phyloP scores from a whole-genome alignment of 148 eudicot genomes.

The Limonium bicolor region DNA sequence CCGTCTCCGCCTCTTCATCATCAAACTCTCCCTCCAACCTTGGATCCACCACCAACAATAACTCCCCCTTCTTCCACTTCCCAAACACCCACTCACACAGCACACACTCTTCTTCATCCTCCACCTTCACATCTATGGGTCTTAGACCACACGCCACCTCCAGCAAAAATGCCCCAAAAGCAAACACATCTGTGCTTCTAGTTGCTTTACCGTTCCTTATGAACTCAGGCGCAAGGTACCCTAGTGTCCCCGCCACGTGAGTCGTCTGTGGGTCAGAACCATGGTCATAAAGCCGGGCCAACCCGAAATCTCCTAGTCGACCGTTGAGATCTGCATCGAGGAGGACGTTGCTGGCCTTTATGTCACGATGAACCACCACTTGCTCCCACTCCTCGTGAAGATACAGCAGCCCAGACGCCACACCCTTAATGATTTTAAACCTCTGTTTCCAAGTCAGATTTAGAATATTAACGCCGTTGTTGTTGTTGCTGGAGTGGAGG shows the following conservation, averaged over 20 bases:
- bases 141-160: constrained; percentile 31
- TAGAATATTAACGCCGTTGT: too few relatives aligned
- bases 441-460: constrained; percentile 20
- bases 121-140: constrained; percentile 10
- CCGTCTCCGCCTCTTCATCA: constrained; percentile 17
- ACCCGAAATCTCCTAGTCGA: constrained; percentile 36
- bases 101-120: constrained; percentile 2
- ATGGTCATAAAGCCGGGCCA: constrained; percentile 26
- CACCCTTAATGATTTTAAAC: constrained; percentile 18
- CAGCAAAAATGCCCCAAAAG: constrained; percentile 22
- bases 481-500: constrained; percentile 8
- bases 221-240: constrained; percentile 34
- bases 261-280: constrained; percentile 30
- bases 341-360: constrained; percentile 32
- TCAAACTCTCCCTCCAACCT: constrained; percentile 15
- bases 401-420: constrained; percentile 31
- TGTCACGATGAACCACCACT: constrained; percentile 30
- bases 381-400: constrained; percentile 41
- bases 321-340: constrained; percentile 21
- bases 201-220: constrained; percentile 26
- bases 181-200: constrained; percentile 20
- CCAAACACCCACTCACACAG: constrained; percentile 21
- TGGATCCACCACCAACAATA: constrained; percentile 16
- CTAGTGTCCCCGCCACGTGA: constrained; percentile 29
- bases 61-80: constrained; percentile 15